Evolutionary conservation across 768 basidiomycete species (phyloP), one percentile per base, ranked within the genome.

Genomic region (Strobilomyces echinocephalus): DNA sequence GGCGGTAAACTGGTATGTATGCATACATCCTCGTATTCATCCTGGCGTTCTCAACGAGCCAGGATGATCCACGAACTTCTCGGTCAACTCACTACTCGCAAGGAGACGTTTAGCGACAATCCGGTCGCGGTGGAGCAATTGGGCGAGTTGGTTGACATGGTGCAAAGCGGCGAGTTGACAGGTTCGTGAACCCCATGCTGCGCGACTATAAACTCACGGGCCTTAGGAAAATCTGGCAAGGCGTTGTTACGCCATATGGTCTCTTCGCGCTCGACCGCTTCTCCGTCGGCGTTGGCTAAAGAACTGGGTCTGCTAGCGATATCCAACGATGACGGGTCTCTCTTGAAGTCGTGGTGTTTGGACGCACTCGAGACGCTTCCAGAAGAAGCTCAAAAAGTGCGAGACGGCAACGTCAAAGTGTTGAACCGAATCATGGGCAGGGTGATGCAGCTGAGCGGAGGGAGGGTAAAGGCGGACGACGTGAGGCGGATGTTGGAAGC

Each of bases 51-150:
- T 50, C 34, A 44, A 45, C 16, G 7, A 12, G 26, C 12, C 63
- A 95, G 94, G 93, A 81, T 97, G 71, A 84, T 84, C 4, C 90
- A 98, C 55, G 91, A 95, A 55, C 76, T 97, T 0, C 72, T 95
- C 2, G 93, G 92, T 0, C 86, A 87, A 58, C 76, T 97, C 3
- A 73, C 85, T 1, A 75, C 77, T 2, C 78, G 80, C 39, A 74
- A 79, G 43, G 75, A 76, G n/a, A 78, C 81, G 35, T 82, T 85
- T 65, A 65, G 67, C 35, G 74, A 82, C 8, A 86, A 86, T 50
- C 75, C 83, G 0, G 62, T 97, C 11, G 76, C 84, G 6, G 70
- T 76, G 0, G 69, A 65, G 11, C 84, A 89, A 60, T 73, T 99
- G 69, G 86, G 88, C 7, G 79, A 85, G 52, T 69, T 99, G 36